These are phyloP conservation scores for Trametes meyenii DNA, from an alignment of 768 basidiomycete species.

Conservation along the genomic window DNA sequence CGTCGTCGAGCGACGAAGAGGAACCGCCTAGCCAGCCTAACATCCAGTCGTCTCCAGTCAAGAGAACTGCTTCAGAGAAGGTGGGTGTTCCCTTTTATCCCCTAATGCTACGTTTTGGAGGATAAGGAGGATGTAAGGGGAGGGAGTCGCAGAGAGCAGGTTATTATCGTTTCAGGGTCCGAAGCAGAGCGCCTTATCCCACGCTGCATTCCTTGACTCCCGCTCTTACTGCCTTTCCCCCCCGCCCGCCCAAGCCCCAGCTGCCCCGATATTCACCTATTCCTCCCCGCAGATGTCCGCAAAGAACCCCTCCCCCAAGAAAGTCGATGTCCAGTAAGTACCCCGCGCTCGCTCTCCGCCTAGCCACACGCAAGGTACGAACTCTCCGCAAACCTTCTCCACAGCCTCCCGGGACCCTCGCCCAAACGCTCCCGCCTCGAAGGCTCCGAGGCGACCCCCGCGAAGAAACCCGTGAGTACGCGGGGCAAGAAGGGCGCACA, in stretches of 20 bases:
- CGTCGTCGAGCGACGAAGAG: conserved; percentile 11
- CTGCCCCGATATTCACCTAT: neutral
- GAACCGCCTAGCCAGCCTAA: neutral
- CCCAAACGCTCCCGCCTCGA: conserved; percentile 22
- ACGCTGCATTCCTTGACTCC: neutral
- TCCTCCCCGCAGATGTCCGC: conserved; percentile 13
- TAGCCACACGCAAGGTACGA: neutral
- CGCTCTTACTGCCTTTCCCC: neutral
- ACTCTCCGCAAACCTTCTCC: neutral
- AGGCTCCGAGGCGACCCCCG: conserved; percentile 7
- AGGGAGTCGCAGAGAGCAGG: neutral
- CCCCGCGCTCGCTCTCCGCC: neutral
- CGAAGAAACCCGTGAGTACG: conserved; percentile 31
- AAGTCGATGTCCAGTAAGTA: conserved; percentile 39
- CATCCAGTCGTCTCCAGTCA: conserved; percentile 3
- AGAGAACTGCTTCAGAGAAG: conserved; percentile 7
- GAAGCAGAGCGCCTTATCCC: conserved; percentile 1
- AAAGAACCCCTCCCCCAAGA: conserved; percentile 31
- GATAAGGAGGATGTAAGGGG: neutral
- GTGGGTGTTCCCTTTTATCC: neutral
- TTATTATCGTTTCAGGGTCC: neutral
- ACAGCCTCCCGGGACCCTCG: conserved; percentile 27
- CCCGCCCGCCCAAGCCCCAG: neutral
- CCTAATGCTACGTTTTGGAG: neutral
- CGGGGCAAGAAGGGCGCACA: conserved; percentile 14